Evolutionary conservation across 2,329 filamentous ascomycete species (phyloP).

Genomic region (Colletotrichum salicis): DNA sequence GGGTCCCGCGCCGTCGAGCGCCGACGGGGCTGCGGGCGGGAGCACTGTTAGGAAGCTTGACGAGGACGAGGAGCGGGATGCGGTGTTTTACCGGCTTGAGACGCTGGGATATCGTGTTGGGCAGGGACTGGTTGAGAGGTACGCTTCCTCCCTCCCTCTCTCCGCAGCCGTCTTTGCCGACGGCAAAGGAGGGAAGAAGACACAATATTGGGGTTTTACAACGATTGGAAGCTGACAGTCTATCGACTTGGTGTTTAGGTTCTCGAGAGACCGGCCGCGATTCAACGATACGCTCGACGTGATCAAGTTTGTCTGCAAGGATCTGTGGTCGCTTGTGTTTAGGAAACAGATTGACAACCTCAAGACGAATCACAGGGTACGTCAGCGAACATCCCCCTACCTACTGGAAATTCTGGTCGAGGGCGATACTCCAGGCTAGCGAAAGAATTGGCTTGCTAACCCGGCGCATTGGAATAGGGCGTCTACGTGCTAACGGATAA

Average conservation of each 20-base stretch:
- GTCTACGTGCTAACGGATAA: conserved; percentile 97
- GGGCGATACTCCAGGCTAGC: not conserved
- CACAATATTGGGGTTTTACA: not conserved
- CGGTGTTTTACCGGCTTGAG: conserved; percentile 86
- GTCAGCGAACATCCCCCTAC: conserved; percentile 36
- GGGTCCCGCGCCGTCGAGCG: conserved; percentile 34
- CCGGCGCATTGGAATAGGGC: conserved; percentile 62
- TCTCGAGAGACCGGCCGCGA: conserved; percentile 84
- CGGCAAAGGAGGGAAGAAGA: not conserved
- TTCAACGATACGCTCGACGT: conserved; percentile 93
- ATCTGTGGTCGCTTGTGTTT: conserved; percentile 94
- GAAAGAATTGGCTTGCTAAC: not conserved
- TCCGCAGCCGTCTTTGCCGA: not conserved
- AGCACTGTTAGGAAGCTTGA: conserved; percentile 58
- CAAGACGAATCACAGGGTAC: conserved; percentile 93
- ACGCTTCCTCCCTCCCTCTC: conserved; percentile 42
- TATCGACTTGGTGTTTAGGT: conserved; percentile 57
- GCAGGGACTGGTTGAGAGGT: conserved; percentile 91
- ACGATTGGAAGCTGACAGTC: not conserved
- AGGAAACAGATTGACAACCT: conserved; percentile 98
- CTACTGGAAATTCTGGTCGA: not conserved
- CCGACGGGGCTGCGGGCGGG: conserved; percentile 34
- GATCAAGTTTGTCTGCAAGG: conserved; percentile 99
- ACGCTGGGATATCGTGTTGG: conserved; percentile 90
- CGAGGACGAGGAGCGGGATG: conserved; percentile 85